Evolutionary conservation across 768 basidiomycete genomes (phyloP), one percentile per base, ranked within the genome.

Genomic region (Pleurotus giganteus): DNA sequence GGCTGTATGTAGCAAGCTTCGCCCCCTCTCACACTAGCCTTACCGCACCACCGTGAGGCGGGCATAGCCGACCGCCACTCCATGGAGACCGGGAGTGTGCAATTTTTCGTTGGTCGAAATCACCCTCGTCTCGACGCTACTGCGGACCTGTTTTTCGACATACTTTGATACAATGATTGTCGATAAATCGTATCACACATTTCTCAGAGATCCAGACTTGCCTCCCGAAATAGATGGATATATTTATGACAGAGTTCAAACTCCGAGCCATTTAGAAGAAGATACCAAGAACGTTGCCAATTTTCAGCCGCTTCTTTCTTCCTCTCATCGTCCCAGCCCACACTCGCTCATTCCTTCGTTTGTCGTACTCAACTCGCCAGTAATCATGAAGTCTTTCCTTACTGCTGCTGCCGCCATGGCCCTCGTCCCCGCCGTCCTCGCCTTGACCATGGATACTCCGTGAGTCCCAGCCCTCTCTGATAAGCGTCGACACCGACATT

Each of bases 391-490:
- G 63, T 72, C 69, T 58, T 51, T 9, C 23, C 66, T 74, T 58
- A 61, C 61, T 58, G 63, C 67, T 43, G 58, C 68, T 56, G 69
- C 74, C 43, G 60, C 78, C 59, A 57, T 71, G 55, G 72, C 73
- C 21, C 37, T 76, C 67, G 58, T 74, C 53, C 66, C 78, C 61
- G 47, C 49, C 71, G 58, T 79, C 59, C 47, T 61, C 47, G 44
- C 69, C 68, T 62, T 86, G 63, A 82, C 75, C n/a, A 71, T 90
- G 63, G 82, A 89, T 67, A 86, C 86, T 1, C 83, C 86, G 88
- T 89, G 64, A 58, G 86, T 78, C 36, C 47, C 15, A 55, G 13
- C 3, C 36, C 43, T 27, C 47, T 43, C 54, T 44, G 21, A 19
- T 24, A 17, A 12, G 6, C 11, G 2, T 13, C 13, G 11, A 27